Evolutionary conservation across 306 rosid genomes (phyloP), one percentile per base, ranked within the genome.

Genomic region (Myrica gale): DNA sequence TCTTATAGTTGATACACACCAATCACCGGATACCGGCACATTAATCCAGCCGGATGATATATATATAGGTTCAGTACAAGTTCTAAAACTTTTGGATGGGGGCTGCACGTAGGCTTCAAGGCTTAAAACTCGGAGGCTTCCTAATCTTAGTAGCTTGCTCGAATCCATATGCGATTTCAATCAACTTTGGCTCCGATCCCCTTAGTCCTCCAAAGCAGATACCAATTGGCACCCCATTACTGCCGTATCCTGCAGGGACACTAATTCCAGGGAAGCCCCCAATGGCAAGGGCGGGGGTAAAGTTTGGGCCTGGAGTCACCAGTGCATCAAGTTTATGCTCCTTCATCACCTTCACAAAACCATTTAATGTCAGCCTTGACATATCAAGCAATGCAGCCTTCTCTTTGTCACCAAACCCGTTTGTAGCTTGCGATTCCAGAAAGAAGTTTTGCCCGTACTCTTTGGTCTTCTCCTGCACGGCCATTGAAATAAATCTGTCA

Each of bases 121-220:
- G 21, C 9, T 51, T 68, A 23, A 69, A 48, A 21, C 58, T 4
- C 74, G 85, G 85, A 63, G 83, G 78, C 78, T 62, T 80, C 61
- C 87, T 57, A 15, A 84, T 43, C 76, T 37, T 74, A 17, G 85
- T 77, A 5, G 81, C 87, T 17, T 78, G 78, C 78, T 81, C 85
- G 51, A 84, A 78, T 51, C 51, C 87, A 57, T 69, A 84, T 46
- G 85, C 73, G 6, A 78, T 81, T 52, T 78, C 76, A 67, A 81
- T 84, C 44, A 84, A 60, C 62, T 77, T 77, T 9, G 87, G 81
- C 65, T 77, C 83, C 6, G 73, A 46, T 13, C 85, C 87, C 43
- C 39, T 74, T 43, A 84, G 71, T 23, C 80, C 87, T 1, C 85
- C 85, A 71, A 84, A 84, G 51, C 68, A 55, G 16, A 84, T 71